Evolutionary conservation across 257 asterid genomes (phyloP).

Genomic region (Phtheirospermum japonicum): DNA sequence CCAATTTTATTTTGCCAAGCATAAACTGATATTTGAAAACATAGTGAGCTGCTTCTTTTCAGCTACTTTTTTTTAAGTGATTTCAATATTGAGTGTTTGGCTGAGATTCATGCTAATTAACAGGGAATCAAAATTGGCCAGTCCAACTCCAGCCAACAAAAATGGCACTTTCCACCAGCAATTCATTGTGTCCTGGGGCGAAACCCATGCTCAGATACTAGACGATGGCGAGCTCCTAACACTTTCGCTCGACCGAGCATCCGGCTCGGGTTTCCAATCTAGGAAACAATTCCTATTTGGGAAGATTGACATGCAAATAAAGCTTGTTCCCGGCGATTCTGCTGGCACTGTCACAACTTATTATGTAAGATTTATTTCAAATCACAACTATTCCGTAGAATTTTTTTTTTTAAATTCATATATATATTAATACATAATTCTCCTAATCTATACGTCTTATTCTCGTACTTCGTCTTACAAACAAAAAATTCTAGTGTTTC

Average conservation of each 20-base stretch:
- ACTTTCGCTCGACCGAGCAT: constrained; percentile 50
- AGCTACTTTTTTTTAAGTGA: too few relatives aligned
- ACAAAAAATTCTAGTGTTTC: too few relatives aligned
- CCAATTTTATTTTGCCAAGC: too few relatives aligned
- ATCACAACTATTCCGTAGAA: too few relatives aligned
- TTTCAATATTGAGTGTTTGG: not conserved
- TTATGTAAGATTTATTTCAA: constrained; percentile 45
- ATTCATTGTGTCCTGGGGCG: constrained; percentile 70
- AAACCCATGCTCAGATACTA: constrained; percentile 40
- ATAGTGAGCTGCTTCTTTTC: too few relatives aligned
- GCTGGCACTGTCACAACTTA: constrained; percentile 95
- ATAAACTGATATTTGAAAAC: too few relatives aligned
- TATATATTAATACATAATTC: too few relatives aligned
- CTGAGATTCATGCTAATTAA: not conserved
- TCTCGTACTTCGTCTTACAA: too few relatives aligned
- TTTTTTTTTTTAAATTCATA: too few relatives aligned
- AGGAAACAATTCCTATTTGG: constrained; percentile 61
- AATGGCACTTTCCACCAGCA: constrained; percentile 62
- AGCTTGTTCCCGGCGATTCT: constrained; percentile 74
- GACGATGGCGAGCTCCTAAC: constrained; percentile 71
- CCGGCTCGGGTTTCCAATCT: constrained; percentile 83
- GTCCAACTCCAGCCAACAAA: constrained; percentile 15
- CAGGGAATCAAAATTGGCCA: constrained; percentile 27
- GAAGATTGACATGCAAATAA: constrained; percentile 69
- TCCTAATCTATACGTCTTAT: too few relatives aligned